Conservation (phyloP, 306 rosid genomes). For the Lathyrus tuberosus region DNA sequence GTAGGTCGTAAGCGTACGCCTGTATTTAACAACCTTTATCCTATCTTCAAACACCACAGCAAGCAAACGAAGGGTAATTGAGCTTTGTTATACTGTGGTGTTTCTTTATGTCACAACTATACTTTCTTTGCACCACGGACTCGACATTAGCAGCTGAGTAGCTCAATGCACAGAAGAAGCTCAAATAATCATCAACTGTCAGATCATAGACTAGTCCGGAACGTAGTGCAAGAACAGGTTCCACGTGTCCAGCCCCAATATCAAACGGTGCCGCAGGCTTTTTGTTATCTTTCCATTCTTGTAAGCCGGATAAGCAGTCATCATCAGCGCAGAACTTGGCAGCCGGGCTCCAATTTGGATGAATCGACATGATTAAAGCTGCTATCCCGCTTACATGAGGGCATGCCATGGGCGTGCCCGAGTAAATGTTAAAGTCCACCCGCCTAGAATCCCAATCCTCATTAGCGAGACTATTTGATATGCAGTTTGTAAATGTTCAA, state of each 20-base stretch:
- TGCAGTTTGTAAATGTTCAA: no score
- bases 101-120: slow-evolving; percentile 36
- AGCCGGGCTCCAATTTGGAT: slow-evolving; percentile 79
- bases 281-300: slow-evolving; percentile 43
- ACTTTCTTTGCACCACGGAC: slow-evolving; percentile 49
- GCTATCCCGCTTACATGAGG: slow-evolving; percentile 79
- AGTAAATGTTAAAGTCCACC: no score
- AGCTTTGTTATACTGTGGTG: background rate
- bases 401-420: no score
- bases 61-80: slow-evolving; percentile 60
- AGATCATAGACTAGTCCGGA: slow-evolving; percentile 80
- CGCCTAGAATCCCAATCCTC: no score
- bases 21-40: slow-evolving; percentile 36
- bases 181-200: slow-evolving; percentile 59
- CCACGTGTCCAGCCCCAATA: slow-evolving; percentile 76
- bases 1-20: slow-evolving; percentile 56
- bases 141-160: slow-evolving; percentile 48
- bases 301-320: slow-evolving; percentile 66
- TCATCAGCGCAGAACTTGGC: slow-evolving; percentile 74
- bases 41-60: slow-evolving; percentile 51
- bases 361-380: slow-evolving; percentile 60
- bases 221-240: slow-evolving; percentile 63
- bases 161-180: slow-evolving; percentile 66
- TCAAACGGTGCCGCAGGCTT: slow-evolving; percentile 70
- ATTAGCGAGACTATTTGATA: no score